Conservation (phyloP, 495 filamentous ascomycete species). For the Mycothermus thermophilus region DNA sequence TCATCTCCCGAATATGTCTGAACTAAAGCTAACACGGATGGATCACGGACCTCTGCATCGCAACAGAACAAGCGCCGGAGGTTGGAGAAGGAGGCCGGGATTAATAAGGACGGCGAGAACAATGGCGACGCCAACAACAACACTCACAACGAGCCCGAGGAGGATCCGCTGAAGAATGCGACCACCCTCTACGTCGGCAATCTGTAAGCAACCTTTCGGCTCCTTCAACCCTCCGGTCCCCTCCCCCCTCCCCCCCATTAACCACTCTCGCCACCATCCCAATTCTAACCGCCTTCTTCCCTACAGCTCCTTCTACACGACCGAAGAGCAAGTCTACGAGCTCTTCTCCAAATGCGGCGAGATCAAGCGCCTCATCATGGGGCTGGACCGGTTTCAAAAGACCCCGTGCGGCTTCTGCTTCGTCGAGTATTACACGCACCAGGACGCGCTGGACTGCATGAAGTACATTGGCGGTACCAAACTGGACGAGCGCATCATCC, state of each 20-base stretch:
- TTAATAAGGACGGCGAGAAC: too few relatives aligned
- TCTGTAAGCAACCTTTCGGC: slow-evolving; percentile 43
- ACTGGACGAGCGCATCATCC: slow-evolving; percentile 88
- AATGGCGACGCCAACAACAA: slow-evolving; percentile 42
- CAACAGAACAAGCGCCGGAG: slow-evolving; percentile 47
- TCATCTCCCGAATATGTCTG: too few relatives aligned
- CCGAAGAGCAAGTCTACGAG: slow-evolving; percentile 97
- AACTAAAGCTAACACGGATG: not conserved
- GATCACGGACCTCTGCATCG: not conserved
- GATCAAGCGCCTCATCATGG: slow-evolving; percentile 98
- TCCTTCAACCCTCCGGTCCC: not conserved
- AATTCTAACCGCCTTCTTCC: slow-evolving; percentile 2
- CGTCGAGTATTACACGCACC: slow-evolving; percentile 96
- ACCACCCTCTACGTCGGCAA: slow-evolving; percentile 97
- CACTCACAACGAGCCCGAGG: slow-evolving; percentile 35
- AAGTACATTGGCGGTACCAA: slow-evolving; percentile 99
- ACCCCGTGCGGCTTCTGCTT: slow-evolving; percentile 99
- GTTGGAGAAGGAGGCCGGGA: slow-evolving; percentile 46
- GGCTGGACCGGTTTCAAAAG: slow-evolving; percentile 88
- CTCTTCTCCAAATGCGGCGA: slow-evolving; percentile 95
- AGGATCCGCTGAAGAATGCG: slow-evolving; percentile 69
- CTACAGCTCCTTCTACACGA: slow-evolving; percentile 93
- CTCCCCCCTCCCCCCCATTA: too few relatives aligned
- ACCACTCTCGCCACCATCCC: not conserved
- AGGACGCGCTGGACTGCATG: slow-evolving; percentile 92